Evolutionary conservation across 225 moss, liverwort and hornwort genomes (phyloP).

Genomic region (Antitrichia curtipendula): DNA sequence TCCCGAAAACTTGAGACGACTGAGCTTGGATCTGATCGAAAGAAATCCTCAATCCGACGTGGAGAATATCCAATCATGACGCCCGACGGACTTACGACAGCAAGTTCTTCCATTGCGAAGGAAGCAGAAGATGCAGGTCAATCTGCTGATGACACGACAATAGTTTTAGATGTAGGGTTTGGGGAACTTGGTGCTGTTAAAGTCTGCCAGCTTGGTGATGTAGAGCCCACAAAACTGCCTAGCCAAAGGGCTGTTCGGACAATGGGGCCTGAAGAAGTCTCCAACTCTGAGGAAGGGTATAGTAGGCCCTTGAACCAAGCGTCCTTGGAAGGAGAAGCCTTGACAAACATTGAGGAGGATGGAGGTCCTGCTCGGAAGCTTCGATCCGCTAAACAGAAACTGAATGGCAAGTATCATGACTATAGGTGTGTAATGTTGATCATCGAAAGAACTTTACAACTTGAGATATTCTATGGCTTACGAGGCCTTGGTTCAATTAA

Average conservation of each 20-base stretch:
- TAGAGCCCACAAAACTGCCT: neutral
- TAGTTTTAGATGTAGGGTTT: constrained; percentile 22
- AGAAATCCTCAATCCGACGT: neutral
- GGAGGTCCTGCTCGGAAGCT: constrained; percentile 5
- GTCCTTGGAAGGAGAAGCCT: neutral
- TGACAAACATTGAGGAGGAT: constrained; percentile 25
- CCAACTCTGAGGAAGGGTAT: neutral
- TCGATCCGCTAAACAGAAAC: constrained; percentile 5
- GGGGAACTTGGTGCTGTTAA: constrained; percentile 35
- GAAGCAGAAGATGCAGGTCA: neutral
- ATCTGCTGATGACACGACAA: neutral
- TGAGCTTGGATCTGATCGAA: neutral
- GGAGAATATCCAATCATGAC: neutral
- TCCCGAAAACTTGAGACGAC: neutral
- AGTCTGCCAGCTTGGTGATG: constrained; percentile 22
- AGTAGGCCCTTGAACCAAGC: neutral
- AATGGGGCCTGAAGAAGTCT: neutral
- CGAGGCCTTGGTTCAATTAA: neutral
- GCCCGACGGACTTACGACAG: neutral
- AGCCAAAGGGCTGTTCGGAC: neutral
- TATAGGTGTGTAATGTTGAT: constrained; percentile 18
- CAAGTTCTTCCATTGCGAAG: neutral
- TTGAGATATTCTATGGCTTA: neutral
- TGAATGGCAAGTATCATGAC: constrained; percentile 3
- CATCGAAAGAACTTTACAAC: neutral